Evolutionary conservation across 1,139 yeast species (phyloP), one percentile per base, ranked within the genome.

Genomic region (Oligophagozyma castellii): DNA sequence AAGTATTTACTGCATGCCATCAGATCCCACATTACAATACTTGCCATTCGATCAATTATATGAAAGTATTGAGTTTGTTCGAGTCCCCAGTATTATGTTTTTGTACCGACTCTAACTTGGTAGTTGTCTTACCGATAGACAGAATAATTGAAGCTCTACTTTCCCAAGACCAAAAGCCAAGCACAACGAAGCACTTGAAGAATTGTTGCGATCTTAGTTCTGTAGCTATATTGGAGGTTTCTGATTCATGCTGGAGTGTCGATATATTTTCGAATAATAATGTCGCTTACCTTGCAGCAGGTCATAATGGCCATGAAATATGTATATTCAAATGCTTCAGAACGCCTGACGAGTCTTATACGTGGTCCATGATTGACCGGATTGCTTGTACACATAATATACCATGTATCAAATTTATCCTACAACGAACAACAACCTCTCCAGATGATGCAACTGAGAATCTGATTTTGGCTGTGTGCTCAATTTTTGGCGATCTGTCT

Each of bases 231-330:
- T 26, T 44, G 6, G 28, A 33, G 22, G 34, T 32, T 2, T 27
- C 31, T 5, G 39, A 34, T 7, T 38, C 46, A 22, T 43, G 42
- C 19, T 44, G 49, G 48, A 42, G 48, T 35, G 32, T 44, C 6
- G 51, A 46, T 29, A 34, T 37, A 15, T 27, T 31, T 21, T 35
- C 33, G 12, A 26, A 20, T 3, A 29, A 23, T 5, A 18, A 24
- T 10, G 16, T 27, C 3, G 28, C 37, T 4, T 33, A 34, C 22
- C 28, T 46, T 15, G 50, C 49, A 3, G 35, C 34, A 5, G 48
- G 48, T 2, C 46, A 40, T 32, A 43, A 43, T 29, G 35, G 34
- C 2, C 47, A 44, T 3, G 47, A 41, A 10, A 35, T 46, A 4
- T 29, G 39, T 11, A 8, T 43, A 4, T 44, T 44, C 29, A 23